Base-by-base conservation (phyloP, 495 filamentous ascomycete genomes). In the Annulohypoxylon stygium region DNA sequence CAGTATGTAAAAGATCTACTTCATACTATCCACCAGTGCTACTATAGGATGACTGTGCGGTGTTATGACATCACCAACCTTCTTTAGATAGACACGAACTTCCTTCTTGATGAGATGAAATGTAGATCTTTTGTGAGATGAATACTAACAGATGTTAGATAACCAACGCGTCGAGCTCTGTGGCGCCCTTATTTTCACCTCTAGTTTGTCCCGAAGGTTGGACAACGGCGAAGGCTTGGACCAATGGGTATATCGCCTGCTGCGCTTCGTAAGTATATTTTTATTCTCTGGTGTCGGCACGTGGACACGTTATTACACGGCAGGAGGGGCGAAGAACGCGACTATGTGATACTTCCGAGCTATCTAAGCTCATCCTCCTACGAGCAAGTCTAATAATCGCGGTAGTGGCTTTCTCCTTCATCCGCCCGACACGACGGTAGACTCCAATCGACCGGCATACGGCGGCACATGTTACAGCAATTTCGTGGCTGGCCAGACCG, bases 211-310 rank as follows among this genome's bases (percentile, higher is more conserved):
- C 67, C 4, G 3, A 59, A 50, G 63, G 72, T 11, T 75, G 72
- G 72, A 48, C 20, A n/a, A 25, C 67, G 23, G 72, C 53, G 11
- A 39, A 16, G 53, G 61, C 67, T 7, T 70, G 72, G 72, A 2
- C 58, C 2, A 75, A 68, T 54, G 64, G 64, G 25, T 75, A 75
- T 57, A 71, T 75, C n/a, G 72, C 72, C 33, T 75, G 72, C 61
- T 75, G 72, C 60, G 68, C 72, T 14, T 68, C 58, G 72, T 75
- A 75, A 70, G 72, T 75, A 3, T 33, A 11, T 9, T 36, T 47
- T 18, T 16, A 20, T 20, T 20, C 37, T 50, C 12, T 45, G 8
- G 6, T 18, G 8, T 12, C 43, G 26, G 45, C 6, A 60, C 4
- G 37, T 6, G 12, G 14, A 18, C 6, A 7, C 11, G 9, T 7